phyloP scores from a whole-genome alignment of 1,284 basidiomycete species.

The Rhodotorula sp. region DNA sequence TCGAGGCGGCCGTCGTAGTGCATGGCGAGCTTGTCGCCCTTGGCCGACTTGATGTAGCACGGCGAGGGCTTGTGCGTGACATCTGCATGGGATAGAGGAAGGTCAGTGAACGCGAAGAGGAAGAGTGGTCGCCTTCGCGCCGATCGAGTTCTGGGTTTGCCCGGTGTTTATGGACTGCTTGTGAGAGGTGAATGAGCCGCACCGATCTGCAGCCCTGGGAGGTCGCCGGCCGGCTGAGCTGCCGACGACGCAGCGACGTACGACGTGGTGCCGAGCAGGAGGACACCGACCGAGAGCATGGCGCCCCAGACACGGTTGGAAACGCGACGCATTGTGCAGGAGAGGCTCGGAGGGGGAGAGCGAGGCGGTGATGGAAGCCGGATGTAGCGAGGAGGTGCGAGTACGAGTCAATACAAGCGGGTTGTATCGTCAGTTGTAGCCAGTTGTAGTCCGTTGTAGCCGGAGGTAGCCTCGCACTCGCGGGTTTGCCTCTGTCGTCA shows the following conservation, averaged over 20 bases:
- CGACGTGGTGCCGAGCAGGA: constrained; percentile 16
- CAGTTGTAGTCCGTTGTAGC: too few species aligned
- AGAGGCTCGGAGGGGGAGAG: background rate
- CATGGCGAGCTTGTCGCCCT: constrained; percentile 54
- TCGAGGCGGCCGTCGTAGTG: constrained; percentile 53
- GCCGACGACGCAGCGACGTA: constrained; percentile 6
- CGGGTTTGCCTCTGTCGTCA: too few species aligned
- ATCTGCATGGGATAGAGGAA: background rate
- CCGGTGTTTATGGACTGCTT: too few species aligned
- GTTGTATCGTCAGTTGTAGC: too few species aligned
- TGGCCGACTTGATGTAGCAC: constrained; percentile 56
- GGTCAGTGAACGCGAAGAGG: background rate
- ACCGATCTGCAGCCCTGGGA: constrained; percentile 21
- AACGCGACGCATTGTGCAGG: constrained; percentile 7
- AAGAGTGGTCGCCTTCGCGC: background rate
- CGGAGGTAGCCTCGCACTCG: too few species aligned
- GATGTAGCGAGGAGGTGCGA: background rate
- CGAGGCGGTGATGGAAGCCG: background rate
- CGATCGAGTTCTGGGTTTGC: too few species aligned
- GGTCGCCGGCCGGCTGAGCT: background rate
- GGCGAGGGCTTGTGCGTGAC: constrained; percentile 53
- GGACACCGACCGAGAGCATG: constrained; percentile 26
- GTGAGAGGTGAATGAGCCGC: background rate
- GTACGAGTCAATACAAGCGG: background rate
- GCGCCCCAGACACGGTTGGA: constrained; percentile 30